Evolutionary conservation across 768 basidiomycete species (phyloP), one percentile per base, ranked within the genome.

Genomic region (Termitomyces heimii): DNA sequence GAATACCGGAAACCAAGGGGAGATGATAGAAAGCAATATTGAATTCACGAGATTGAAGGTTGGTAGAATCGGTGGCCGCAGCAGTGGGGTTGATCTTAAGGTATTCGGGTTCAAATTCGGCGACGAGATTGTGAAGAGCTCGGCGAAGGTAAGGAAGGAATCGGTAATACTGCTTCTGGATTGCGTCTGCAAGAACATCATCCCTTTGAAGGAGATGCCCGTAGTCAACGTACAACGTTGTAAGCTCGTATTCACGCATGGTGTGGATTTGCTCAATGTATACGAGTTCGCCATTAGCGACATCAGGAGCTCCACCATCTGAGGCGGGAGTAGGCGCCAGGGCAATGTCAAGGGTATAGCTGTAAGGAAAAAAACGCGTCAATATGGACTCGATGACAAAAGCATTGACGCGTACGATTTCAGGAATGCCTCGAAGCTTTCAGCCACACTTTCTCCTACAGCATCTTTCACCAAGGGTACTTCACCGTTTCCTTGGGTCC

Each of bases 191-290:
- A 20, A 98, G 87, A 5, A 94, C 88, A 61, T 97, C 94, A 68
- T 98, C 95, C 54, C 86, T 82, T 67, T 89, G 85, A 28, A 97
- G 81, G 35, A 98, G 80, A 69, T 99, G 94, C 10, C 85, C 82
- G 59, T 89, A 98, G 75, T 98, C 95, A 71, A 99, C 88, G 67
- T 98, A 99, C 67, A 99, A 87, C 0, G 96, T 98, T 9, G 93
- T 92, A 53, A 97, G 79, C 67, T 94, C 89, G 69, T 91, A 94
- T 69, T 95, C 92, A 60, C 90, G 88, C 93, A 99, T 94, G 40
- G 85, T 89, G 70, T 91, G 88, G 66, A 99, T 90, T 73, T 98
- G 96, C 57, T 94, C 88, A 66, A 98, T 77, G 69, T 98, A 98
- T 57, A 90, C 79, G 51, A 86, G 75, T 69, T 89, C 83, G 59